These are phyloP conservation scores for Aureobasidium zeae DNA, from an alignment of 2,329 filamentous ascomycete species.

Conservation along the genomic window DNA sequence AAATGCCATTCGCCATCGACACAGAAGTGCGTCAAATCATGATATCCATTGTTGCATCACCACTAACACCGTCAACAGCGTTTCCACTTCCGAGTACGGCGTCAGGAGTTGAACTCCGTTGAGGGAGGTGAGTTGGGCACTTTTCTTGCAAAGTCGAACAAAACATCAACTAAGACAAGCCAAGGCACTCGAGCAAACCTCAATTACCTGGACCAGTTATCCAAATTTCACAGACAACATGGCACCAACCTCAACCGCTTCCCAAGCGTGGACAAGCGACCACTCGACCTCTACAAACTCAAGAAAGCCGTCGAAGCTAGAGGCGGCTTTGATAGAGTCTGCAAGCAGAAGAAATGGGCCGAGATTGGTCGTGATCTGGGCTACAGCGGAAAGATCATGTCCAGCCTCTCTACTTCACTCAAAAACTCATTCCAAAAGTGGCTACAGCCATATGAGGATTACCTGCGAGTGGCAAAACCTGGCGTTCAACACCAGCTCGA, in stretches of 20 bases:
- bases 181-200: conserved; percentile 87
- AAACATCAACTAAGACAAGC: conserved; percentile 23
- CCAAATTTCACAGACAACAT: conserved; percentile 95
- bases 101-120: conserved; percentile 93
- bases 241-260: conserved; percentile 89
- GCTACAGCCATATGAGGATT: conserved; percentile 95
- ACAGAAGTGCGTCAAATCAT: conserved; percentile 62
- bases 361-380: conserved; percentile 94
- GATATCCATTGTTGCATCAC: conserved; percentile 10
- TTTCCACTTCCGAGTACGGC: conserved; percentile 93
- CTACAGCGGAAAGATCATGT: conserved; percentile 99
- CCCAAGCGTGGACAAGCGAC: conserved; percentile 95
- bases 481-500: conserved; percentile 95
- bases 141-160: background rate
- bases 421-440: conserved; percentile 98
- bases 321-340: conserved; percentile 92
- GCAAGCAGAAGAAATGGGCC: conserved; percentile 97
- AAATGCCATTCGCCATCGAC: conserved; percentile 90
- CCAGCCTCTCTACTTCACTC: conserved; percentile 88
- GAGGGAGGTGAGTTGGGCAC: conserved; percentile 65
- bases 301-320: conserved; percentile 95
- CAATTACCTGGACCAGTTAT: conserved; percentile 88
- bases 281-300: conserved; percentile 85
- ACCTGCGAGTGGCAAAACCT: conserved; percentile 79
- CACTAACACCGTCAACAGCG: conserved; percentile 49